These are phyloP conservation scores for Purpureocillium lavendulum DNA, from an alignment of 2,329 filamentous ascomycete species.

Conservation along the genomic window DNA sequence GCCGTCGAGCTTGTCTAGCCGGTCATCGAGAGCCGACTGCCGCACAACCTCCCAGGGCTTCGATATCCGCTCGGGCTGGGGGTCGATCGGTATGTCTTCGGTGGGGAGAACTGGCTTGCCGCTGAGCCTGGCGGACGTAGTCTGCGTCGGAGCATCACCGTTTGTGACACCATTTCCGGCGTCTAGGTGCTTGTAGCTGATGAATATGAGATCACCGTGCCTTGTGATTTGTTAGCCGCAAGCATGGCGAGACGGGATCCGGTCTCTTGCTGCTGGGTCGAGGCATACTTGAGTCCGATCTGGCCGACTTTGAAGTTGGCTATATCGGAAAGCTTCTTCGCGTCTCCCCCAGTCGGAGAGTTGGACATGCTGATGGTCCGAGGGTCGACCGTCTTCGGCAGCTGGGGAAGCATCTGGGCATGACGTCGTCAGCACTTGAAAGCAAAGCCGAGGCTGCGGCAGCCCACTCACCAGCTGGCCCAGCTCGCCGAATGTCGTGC, in stretches of 20 bases:
- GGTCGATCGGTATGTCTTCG: constrained; percentile 58
- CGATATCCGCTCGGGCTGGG: constrained; percentile 52
- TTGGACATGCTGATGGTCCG: constrained; percentile 55
- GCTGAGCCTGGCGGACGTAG: constrained; percentile 62
- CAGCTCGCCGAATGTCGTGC: constrained; percentile 62
- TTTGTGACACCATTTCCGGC: constrained; percentile 23
- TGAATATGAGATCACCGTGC: constrained; percentile 85
- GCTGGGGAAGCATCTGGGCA: constrained; percentile 44
- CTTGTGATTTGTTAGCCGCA: constrained; percentile 32
- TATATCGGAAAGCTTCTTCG: constrained; percentile 51
- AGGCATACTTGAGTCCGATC: constrained; percentile 49
- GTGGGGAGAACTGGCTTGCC: constrained; percentile 64
- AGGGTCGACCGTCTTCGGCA: constrained; percentile 55
- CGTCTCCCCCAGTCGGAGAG: constrained; percentile 47
- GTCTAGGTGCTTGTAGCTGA: constrained; percentile 64
- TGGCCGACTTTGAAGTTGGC: constrained; percentile 45
- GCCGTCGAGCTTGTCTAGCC: constrained; percentile 77
- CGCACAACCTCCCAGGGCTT: constrained; percentile 74
- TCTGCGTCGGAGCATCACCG: constrained; percentile 23
- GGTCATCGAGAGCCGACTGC: constrained; percentile 81
- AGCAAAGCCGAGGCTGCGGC: background rate
- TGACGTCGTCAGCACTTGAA: background rate
- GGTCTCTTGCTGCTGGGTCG: too few species aligned
- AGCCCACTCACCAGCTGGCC: constrained; percentile 36
- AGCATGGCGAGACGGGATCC: too few species aligned